phyloP scores from a whole-genome alignment of 768 basidiomycete species.

The Strobilomyces echinocephalus region DNA sequence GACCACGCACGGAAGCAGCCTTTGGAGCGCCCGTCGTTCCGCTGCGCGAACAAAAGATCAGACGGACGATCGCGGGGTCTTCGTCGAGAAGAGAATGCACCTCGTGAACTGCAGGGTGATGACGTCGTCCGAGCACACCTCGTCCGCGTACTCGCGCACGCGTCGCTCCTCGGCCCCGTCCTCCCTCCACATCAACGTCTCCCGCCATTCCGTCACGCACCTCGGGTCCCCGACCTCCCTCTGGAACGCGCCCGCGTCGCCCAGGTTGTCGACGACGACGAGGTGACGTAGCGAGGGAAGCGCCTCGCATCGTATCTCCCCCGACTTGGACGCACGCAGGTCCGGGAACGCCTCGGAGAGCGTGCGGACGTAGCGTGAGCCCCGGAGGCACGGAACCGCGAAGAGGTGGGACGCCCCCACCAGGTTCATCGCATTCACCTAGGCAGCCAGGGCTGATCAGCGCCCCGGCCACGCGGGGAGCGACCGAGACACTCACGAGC shows the following conservation, averaged over 20 bases:
- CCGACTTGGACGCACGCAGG: slow-evolving; percentile 44
- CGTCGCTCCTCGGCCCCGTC: slow-evolving; percentile 38
- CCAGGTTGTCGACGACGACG: slow-evolving; percentile 62
- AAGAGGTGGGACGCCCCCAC: slow-evolving; percentile 68
- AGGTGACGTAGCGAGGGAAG: slow-evolving; percentile 62
- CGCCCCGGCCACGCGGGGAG: not conserved
- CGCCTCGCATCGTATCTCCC: slow-evolving; percentile 51
- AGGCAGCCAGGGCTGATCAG: not conserved
- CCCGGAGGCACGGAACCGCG: slow-evolving; percentile 63
- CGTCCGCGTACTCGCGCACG: slow-evolving; percentile 39
- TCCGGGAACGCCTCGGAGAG: slow-evolving; percentile 56
- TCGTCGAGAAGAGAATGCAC: slow-evolving; percentile 31
- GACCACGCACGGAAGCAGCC: slow-evolving; percentile 64
- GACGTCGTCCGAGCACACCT: slow-evolving; percentile 58
- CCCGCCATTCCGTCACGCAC: slow-evolving; percentile 65
- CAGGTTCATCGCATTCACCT: slow-evolving; percentile 61
- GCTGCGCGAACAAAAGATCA: slow-evolving; percentile 33
- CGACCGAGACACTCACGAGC: slow-evolving; percentile 42
- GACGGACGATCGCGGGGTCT: not conserved
- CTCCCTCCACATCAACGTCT: slow-evolving; percentile 65
- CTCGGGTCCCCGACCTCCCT: slow-evolving; percentile 39
- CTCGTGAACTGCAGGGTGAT: slow-evolving; percentile 86
- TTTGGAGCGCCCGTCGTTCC: slow-evolving; percentile 81
- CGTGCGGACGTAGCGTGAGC: slow-evolving; percentile 59
- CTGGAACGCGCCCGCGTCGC: slow-evolving; percentile 36